Evolutionary conservation across 75 land plant genomes (phyloP).

Genomic region (Cryptomeria japonica): DNA sequence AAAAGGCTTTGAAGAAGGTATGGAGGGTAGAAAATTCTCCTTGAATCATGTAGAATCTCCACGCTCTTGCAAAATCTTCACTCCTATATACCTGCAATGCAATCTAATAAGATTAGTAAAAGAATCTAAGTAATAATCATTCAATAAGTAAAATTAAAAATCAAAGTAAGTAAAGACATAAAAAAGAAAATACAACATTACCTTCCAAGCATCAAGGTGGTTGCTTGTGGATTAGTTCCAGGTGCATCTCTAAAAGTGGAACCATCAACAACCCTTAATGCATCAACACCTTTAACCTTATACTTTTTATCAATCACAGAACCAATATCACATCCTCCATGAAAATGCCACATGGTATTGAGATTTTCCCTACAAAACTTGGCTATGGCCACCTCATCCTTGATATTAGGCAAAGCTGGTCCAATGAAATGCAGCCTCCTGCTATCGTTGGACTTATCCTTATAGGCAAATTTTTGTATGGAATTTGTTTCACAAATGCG

Average conservation of each 20-base stretch:
- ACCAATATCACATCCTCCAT: constrained; percentile 17
- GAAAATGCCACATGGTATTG: constrained; percentile 18
- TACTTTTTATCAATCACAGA: background rate
- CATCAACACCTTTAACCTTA: background rate
- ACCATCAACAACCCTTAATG: constrained; percentile 14
- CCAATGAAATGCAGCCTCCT: background rate
- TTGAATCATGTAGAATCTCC: background rate
- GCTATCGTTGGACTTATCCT: background rate
- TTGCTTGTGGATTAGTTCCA: constrained; percentile 18
- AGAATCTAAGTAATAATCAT: too few species aligned
- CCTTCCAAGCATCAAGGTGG: constrained; percentile 15
- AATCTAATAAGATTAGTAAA: background rate
- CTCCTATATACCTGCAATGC: background rate
- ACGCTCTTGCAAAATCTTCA: background rate
- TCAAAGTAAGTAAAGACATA: too few species aligned
- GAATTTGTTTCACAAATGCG: constrained; percentile 1
- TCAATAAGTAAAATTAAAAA: too few species aligned
- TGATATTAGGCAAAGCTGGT: background rate
- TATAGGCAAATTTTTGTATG: background rate
- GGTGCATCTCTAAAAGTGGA: constrained; percentile 13
- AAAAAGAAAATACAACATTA: background rate
- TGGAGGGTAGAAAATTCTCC: background rate
- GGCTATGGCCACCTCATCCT: background rate
- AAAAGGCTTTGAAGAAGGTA: too few species aligned
- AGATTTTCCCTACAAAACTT: background rate